Evolutionary conservation across 116 monocot species (phyloP).

Genomic region (Zostera marina): DNA sequence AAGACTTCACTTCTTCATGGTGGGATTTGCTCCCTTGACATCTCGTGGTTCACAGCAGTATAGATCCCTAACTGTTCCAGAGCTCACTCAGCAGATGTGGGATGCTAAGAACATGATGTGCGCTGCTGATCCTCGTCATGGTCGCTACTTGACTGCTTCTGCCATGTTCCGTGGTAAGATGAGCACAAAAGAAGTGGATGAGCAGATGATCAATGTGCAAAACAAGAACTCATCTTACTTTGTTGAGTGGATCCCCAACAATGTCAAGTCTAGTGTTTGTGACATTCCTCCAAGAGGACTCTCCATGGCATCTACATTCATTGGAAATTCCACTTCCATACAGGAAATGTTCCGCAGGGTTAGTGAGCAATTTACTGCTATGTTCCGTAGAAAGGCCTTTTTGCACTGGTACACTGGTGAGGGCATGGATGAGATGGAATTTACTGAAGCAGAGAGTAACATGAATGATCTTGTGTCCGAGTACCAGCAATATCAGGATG

Average conservation of each 20-base stretch:
- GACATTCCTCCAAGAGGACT: conserved; percentile 55
- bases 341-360: conserved; percentile 47
- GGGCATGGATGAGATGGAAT: conserved; percentile 66
- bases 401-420: conserved; percentile 67
- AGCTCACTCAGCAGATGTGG: conserved; percentile 80
- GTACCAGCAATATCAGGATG: conserved; percentile 38
- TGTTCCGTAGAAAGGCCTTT: conserved; percentile 66
- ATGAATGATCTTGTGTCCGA: conserved; percentile 34
- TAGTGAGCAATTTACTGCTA: conserved; percentile 61
- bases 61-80: conserved; percentile 55
- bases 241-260: conserved; percentile 87
- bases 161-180: conserved; percentile 55
- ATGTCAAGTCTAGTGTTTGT: conserved; percentile 75
- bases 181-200: conserved; percentile 93
- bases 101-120: conserved; percentile 83
- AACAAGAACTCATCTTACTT: conserved; percentile 91
- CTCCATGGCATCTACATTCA: conserved; percentile 51
- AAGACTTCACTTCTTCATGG: conserved; percentile 60
- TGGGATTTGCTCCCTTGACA: conserved; percentile 33
- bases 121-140: conserved; percentile 52
- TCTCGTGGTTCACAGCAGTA: conserved; percentile 46
- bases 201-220: conserved; percentile 86
- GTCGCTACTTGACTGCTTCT: conserved; percentile 45
- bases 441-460: conserved; percentile 33
- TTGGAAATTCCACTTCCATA: conserved; percentile 33